phyloP scores from a whole-genome alignment of 2,329 filamentous ascomycete species.

The Calonectria leucothoes region DNA sequence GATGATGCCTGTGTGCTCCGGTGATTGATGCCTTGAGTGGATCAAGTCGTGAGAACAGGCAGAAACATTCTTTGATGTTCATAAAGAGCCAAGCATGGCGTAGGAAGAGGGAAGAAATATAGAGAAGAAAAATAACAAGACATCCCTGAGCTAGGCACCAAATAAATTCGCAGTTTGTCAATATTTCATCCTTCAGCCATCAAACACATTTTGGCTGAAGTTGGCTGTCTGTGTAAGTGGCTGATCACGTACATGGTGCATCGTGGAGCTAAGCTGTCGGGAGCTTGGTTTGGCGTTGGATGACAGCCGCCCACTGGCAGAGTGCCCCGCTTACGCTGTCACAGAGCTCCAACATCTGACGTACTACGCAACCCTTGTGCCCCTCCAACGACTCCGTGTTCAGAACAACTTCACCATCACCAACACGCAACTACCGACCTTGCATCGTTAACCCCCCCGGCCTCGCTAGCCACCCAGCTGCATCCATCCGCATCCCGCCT shows the following conservation, averaged over 20 bases:
- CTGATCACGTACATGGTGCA: not conserved
- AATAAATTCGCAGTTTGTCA: not conserved
- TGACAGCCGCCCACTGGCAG: not conserved
- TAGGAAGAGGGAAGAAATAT: no score
- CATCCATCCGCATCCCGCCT: conserved; percentile 1
- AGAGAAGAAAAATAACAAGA: not conserved
- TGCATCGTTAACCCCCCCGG: not conserved
- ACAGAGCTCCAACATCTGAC: conserved; percentile 19
- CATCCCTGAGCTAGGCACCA: no score
- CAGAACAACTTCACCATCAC: conserved; percentile 5
- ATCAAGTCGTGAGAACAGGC: not conserved
- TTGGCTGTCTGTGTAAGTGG: not conserved
- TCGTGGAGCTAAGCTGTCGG: not conserved
- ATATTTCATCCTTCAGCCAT: not conserved
- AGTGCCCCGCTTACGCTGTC: conserved; percentile 15
- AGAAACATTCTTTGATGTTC: not conserved
- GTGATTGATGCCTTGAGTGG: not conserved
- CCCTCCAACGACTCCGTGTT: conserved; percentile 20
- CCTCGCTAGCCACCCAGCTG: not conserved
- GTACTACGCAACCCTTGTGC: conserved; percentile 15
- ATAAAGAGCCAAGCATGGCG: not conserved
- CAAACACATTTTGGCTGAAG: not conserved
- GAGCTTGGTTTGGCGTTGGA: not conserved
- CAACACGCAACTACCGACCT: not conserved
- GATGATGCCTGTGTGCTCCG: not conserved